phyloP scores from a whole-genome alignment of 306 rosid genomes.

The Dalbergia cochinchinensis region DNA sequence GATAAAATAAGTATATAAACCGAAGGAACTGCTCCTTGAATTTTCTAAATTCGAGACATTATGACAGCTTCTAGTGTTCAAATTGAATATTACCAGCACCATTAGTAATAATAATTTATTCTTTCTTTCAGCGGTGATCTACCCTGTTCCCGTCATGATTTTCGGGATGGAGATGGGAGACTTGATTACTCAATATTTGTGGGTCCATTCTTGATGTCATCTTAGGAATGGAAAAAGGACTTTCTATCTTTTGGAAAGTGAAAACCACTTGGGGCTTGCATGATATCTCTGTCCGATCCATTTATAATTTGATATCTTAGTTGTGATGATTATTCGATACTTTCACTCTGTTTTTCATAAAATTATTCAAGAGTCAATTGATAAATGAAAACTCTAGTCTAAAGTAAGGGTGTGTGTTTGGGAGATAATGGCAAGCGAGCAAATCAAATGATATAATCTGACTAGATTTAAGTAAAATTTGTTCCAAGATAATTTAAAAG shows the following conservation, averaged over 20 bases:
- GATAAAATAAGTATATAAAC: background rate
- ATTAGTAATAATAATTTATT: background rate
- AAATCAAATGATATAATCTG: too few species aligned
- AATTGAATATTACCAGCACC: background rate
- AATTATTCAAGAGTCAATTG: too few species aligned
- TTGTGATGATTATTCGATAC: too few species aligned
- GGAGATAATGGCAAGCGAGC: too few species aligned
- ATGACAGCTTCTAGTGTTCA: background rate
- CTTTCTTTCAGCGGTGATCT: background rate
- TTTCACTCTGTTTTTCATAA: too few species aligned
- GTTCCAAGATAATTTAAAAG: too few species aligned
- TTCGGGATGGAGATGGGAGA: background rate
- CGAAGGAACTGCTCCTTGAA: background rate
- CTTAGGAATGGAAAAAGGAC: background rate
- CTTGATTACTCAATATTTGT: background rate
- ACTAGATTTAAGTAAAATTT: too few species aligned
- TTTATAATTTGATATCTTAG: too few species aligned
- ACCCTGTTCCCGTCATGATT: background rate
- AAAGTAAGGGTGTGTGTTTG: too few species aligned
- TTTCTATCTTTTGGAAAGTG: background rate
- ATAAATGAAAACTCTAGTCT: too few species aligned
- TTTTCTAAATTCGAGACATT: background rate
- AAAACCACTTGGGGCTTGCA: background rate
- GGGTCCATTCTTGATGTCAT: conserved; percentile 15
- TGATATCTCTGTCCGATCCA: background rate